phyloP scores from a whole-genome alignment of 371 early-diverging fungal species.

The Dichotomocladium elegans region DNA sequence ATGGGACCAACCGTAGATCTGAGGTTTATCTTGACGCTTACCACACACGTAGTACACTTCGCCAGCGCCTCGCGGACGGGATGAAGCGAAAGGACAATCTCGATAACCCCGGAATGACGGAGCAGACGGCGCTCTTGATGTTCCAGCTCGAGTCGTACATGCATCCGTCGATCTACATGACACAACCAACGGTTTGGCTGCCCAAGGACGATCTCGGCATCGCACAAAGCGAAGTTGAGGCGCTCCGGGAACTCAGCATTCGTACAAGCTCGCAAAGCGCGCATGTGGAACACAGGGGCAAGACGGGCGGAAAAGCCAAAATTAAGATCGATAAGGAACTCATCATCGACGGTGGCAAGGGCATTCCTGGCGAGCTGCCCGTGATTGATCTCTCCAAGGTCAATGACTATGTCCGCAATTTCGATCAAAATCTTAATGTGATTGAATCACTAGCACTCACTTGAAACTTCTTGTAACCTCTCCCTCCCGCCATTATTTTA shows the following conservation, averaged over 20 bases:
- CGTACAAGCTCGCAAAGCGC: conserved; percentile 5
- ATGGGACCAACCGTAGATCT: too few species aligned
- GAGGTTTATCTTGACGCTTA: not conserved
- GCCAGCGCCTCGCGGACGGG: not conserved
- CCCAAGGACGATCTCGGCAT: conserved; percentile 25
- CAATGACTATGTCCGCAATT: conserved; percentile 2
- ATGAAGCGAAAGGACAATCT: not conserved
- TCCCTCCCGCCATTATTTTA: not conserved
- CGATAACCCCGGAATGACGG: not conserved
- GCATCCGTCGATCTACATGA: conserved; percentile 15
- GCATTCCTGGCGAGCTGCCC: conserved; percentile 15
- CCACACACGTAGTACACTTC: not conserved
- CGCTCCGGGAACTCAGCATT: conserved; percentile 6
- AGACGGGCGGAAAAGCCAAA: conserved; percentile 12
- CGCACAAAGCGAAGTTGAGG: conserved; percentile 9
- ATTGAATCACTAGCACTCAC: conserved; percentile 2
- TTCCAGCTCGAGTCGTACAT: conserved; percentile 13
- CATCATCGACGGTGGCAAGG: conserved; percentile 6
- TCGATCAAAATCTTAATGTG: not conserved
- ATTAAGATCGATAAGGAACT: conserved; percentile 11
- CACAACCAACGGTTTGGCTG: conserved; percentile 21
- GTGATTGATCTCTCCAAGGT: not conserved
- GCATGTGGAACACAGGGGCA: conserved; percentile 4
- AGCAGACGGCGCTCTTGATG: conserved; percentile 1
- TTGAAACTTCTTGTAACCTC: not conserved